phyloP scores from a whole-genome alignment of 345 rosid species.

The Gossypium mustelinum region DNA sequence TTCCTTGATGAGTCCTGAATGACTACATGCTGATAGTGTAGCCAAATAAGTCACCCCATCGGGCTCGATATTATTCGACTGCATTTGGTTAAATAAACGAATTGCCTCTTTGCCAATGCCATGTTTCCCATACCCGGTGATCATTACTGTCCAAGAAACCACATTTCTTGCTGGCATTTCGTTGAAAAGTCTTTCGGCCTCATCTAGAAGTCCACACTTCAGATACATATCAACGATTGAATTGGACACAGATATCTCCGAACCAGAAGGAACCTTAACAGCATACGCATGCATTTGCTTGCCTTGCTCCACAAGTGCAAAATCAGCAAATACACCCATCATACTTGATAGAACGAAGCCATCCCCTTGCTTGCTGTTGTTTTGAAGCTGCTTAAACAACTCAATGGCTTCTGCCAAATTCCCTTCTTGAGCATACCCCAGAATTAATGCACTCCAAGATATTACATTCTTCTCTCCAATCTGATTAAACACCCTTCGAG shows the following conservation, averaged over 20 bases:
- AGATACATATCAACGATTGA: slow-evolving; percentile 85
- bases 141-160: slow-evolving; percentile 88
- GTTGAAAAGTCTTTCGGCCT: slow-evolving; percentile 54
- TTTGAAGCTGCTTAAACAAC: slow-evolving; percentile 56
- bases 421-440: slow-evolving; percentile 80
- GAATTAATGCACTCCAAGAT: slow-evolving; percentile 71
- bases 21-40: slow-evolving; percentile 79
- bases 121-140: slow-evolving; percentile 88
- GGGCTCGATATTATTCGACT: slow-evolving; percentile 45
- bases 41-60: slow-evolving; percentile 80
- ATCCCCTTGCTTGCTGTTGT: slow-evolving; percentile 36
- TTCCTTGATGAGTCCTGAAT: slow-evolving; percentile 67
- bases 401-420: slow-evolving; percentile 57
- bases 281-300: slow-evolving; percentile 75
- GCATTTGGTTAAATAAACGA: slow-evolving; percentile 51
- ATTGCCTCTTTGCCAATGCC: slow-evolving; percentile 71
- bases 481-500: slow-evolving; percentile 52
- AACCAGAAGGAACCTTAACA: slow-evolving; percentile 59
- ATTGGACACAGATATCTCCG: slow-evolving; percentile 58
- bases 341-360: slow-evolving; percentile 69
- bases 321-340: slow-evolving; percentile 79
- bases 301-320: slow-evolving; percentile 74
- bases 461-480: slow-evolving; percentile 51
- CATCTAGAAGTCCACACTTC: slow-evolving; percentile 69
- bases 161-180: slow-evolving; percentile 59